Conservation (phyloP, 495 filamentous ascomycete genomes). For the Aspergillus cavernicola region DNA sequence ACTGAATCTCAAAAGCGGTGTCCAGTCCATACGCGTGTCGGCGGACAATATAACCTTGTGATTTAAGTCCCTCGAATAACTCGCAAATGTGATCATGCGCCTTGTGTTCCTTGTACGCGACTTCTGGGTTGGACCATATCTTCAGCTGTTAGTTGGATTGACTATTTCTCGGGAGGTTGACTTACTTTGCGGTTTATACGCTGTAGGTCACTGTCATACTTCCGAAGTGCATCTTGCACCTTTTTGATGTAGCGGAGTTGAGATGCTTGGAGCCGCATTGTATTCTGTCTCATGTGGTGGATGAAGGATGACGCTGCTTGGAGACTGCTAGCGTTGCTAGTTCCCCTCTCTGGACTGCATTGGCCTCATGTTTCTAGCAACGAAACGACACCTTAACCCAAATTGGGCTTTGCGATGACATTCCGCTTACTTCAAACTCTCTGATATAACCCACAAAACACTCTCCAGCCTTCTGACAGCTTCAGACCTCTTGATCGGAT, state of each 20-base stretch:
- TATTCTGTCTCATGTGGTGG: constrained; percentile 1
- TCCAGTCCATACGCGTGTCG: constrained; percentile 47
- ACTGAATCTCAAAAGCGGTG: constrained; percentile 57
- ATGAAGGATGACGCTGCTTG: not conserved
- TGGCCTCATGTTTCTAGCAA: too few relatives aligned
- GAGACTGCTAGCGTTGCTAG: too few relatives aligned
- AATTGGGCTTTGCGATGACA: too few relatives aligned
- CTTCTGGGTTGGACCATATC: constrained; percentile 51
- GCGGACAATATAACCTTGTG: constrained; percentile 32
- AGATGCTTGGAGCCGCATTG: constrained; percentile 26
- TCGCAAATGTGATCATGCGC: constrained; percentile 51
- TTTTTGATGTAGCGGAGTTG: constrained; percentile 26
- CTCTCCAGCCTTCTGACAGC: too few relatives aligned
- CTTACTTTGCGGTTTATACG: constrained; percentile 46
- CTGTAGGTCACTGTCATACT: constrained; percentile 34
- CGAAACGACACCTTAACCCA: too few relatives aligned
- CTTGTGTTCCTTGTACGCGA: constrained; percentile 50
- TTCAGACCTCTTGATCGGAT: too few relatives aligned
- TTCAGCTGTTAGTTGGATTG: constrained; percentile 9
- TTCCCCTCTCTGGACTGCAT: too few relatives aligned
- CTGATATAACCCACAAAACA: too few relatives aligned
- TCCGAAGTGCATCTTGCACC: constrained; percentile 27
- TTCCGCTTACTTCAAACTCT: too few relatives aligned
- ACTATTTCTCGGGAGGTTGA: too few relatives aligned
- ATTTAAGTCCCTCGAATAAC: constrained; percentile 35